Conservation (phyloP, 176 grass and related monocot species). For the Raddia distichophylla region DNA sequence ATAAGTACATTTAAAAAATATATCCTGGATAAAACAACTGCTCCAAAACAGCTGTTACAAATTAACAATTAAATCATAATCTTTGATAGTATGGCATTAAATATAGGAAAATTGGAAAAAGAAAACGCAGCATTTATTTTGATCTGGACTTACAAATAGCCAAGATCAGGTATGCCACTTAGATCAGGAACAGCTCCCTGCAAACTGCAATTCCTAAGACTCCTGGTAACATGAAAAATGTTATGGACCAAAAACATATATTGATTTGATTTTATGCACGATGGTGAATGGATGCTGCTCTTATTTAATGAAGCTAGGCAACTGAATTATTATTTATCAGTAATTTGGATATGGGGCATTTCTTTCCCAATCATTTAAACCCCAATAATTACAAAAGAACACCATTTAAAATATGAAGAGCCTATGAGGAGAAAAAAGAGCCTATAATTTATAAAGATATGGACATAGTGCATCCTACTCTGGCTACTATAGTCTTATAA, state of each 20-base stretch:
- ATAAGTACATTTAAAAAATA: constrained; percentile 17
- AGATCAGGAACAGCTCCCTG: constrained; percentile 83
- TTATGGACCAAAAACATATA: constrained; percentile 19
- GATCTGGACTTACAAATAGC: constrained; percentile 74
- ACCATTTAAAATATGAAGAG: neutral
- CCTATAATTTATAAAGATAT: neutral
- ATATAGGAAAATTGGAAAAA: constrained; percentile 23
- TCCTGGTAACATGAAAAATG: constrained; percentile 60
- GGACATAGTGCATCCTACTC: neutral
- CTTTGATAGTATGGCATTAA: constrained; percentile 26
- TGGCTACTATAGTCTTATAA: neutral
- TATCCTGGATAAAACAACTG: constrained; percentile 15
- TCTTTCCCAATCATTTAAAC: neutral
- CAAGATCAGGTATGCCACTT: constrained; percentile 62
- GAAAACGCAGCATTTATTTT: constrained; percentile 13
- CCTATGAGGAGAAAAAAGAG: neutral
- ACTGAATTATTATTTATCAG: neutral
- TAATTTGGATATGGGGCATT: neutral
- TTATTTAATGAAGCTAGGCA: constrained; percentile 24
- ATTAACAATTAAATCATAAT: constrained; percentile 34
- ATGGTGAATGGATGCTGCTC: constrained; percentile 10
- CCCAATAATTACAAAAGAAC: neutral
- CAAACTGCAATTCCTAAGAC: constrained; percentile 90
- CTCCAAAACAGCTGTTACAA: neutral
- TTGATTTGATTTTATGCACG: constrained; percentile 19